A percentile compares a stretch with the other conserved stretches of the same genome.
Conservation (phyloP, 2,329 filamentous ascomycete species). For the Aspergillus ruber region DNA sequence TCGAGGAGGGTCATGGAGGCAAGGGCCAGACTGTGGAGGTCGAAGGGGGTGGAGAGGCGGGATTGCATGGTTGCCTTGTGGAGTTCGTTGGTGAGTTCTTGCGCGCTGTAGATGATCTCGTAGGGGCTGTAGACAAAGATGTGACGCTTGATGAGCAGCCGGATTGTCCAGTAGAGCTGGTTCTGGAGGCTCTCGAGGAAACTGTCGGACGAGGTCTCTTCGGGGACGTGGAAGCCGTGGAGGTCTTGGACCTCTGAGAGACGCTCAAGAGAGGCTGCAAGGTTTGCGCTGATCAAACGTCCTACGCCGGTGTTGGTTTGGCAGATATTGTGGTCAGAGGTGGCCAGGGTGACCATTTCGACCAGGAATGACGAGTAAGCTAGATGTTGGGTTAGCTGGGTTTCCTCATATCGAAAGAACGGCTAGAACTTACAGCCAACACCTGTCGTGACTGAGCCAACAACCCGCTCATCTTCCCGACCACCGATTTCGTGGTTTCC, state of each 20-base stretch:
- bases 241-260: slow-evolving; percentile 32
- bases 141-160: slow-evolving; percentile 37
- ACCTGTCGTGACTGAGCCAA: slow-evolving; percentile 30
- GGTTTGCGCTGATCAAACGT: slow-evolving; percentile 30
- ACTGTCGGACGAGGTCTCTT: slow-evolving; percentile 17
- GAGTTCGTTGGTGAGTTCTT: slow-evolving; percentile 35
- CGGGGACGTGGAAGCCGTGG: slow-evolving; percentile 19
- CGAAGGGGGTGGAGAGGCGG: slow-evolving; percentile 33
- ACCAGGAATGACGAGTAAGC: slow-evolving; percentile 33
- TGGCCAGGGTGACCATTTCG: slow-evolving; percentile 30
- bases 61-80: slow-evolving; percentile 26
- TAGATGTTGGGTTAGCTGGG: slow-evolving; percentile 9
- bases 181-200: slow-evolving; percentile 33
- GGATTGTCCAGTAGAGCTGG: slow-evolving; percentile 38
- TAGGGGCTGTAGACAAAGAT: slow-evolving; percentile 37
- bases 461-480: slow-evolving; percentile 32
- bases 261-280: slow-evolving; percentile 33
- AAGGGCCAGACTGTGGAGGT: slow-evolving; percentile 35
- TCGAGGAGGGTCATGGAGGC: slow-evolving; percentile 39
- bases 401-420: background rate
- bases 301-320: slow-evolving; percentile 30
- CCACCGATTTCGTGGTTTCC: slow-evolving; percentile 32
- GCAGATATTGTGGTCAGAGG: slow-evolving; percentile 28
- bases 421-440: slow-evolving; percentile 30
- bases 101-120: slow-evolving; percentile 36